A percentile compares a stretch with the other conserved stretches of the same genome.
Evolutionary conservation across 495 filamentous ascomycete species (phyloP).

Genomic region (Rhypophila decipiens): DNA sequence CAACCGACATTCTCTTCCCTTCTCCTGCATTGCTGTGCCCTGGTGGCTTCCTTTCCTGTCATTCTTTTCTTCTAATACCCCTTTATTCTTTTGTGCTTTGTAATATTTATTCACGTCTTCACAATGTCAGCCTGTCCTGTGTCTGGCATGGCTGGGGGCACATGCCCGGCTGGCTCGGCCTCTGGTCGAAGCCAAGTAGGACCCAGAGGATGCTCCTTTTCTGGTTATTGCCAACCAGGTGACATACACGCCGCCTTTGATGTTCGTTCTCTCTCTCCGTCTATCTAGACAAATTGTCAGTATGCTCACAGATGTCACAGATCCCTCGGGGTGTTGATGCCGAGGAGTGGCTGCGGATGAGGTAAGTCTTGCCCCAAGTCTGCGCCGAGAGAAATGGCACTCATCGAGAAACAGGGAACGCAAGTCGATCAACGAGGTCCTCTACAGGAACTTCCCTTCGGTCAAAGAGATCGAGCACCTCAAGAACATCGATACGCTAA

Average conservation of each 20-base stretch:
- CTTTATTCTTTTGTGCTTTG: too few relatives aligned
- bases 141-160: constrained; percentile 18
- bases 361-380: background rate
- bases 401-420: constrained; percentile 16
- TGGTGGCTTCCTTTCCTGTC: too few relatives aligned
- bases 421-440: constrained; percentile 33
- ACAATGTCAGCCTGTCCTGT: constrained; percentile 20
- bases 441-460: constrained; percentile 28
- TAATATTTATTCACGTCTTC: too few relatives aligned
- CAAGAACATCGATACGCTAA: constrained; percentile 38
- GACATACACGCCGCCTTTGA: constrained; percentile 34
- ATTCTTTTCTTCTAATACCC: too few relatives aligned
- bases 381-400: background rate
- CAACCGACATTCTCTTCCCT: too few relatives aligned
- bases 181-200: constrained; percentile 19
- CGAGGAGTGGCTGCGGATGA: constrained; percentile 29
- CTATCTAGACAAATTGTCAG: too few relatives aligned
- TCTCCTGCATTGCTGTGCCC: too few relatives aligned
- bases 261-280: constrained; percentile 13
- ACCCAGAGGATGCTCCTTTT: constrained; percentile 30
- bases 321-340: constrained; percentile 29
- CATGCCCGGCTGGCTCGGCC: constrained; percentile 20
- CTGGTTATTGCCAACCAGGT: constrained; percentile 26
- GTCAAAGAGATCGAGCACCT: constrained; percentile 23
- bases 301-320: constrained; percentile 13